Base-by-base conservation (phyloP, 2,329 filamentous ascomycete species). In the Tolypocladium endophyticum region DNA sequence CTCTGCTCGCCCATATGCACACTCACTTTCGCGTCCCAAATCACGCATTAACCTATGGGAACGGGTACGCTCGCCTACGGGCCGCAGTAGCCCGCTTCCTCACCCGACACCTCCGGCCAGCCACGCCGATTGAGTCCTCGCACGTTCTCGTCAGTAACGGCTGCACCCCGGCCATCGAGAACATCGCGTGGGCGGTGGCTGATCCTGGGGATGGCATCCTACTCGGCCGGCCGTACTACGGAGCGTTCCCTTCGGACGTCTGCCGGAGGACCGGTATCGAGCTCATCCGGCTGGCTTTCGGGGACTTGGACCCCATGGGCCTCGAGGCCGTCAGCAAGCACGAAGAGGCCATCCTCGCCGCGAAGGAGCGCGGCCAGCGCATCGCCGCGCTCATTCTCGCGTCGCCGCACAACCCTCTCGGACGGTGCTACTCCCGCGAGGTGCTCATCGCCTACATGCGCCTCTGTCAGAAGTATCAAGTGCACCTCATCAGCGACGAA, bases 401-500 rank as follows among this genome's bases (percentile, higher is more conserved):
- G 57, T 73, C 81, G 57, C 77, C 79, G 2, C 79, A 81, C 58
- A 82, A 82, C 59, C 80, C 80, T 0, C 71, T 82, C 1, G 80
- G 80, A 0, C 70, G 76, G 7, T 80, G 77, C 66, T 80, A 80
- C 62, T 61, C 77, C 4, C 72, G 71, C 3, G 65, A 68, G 3
- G 70, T 72, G 5, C 62, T 82, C 11, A 61, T 75, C 6, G 69
- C 68, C 4, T 65, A 80, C 9, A 75, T 82, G 73, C 68, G 66
- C 23, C 64, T 84, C 38, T 84, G 81, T 63, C 64, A 72, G 53
- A 71, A 74, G 59, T 70, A 84, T 62, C 61, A 72, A 3, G 69
- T 85, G 5, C 81, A 85, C 63, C 70, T 85, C 43, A 75, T 85
- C 67, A 78, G 76, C 63, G 74, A 77, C 57, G 75, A 77, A 64